Percentiles rank a stretch among this genome's conserved stretches.
These are phyloP conservation scores for Creolimax fragrantissima DNA, from an alignment of 78 protist species.

Conservation along the genomic window DNA sequence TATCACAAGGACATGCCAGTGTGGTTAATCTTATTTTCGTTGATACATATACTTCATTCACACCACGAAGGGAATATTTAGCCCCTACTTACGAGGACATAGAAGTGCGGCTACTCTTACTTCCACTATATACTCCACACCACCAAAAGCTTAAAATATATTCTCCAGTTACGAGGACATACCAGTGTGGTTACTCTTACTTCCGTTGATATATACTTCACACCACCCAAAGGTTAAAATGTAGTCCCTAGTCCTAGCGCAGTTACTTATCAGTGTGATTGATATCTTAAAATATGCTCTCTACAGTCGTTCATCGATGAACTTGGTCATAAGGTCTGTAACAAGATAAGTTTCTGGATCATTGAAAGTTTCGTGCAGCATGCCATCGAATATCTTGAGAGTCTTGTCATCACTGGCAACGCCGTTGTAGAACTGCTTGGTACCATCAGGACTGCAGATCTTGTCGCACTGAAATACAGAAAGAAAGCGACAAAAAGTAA, in stretches of 20 bases:
- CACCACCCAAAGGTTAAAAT: neutral
- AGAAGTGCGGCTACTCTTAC: too few species aligned
- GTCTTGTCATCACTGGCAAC: neutral
- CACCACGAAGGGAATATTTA: neutral
- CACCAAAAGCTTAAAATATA: neutral
- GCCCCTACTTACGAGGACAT: too few species aligned
- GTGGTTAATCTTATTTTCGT: neutral
- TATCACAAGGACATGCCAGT: neutral
- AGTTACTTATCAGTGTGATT: too few species aligned
- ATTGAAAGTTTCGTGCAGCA: neutral
- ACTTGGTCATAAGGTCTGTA: neutral
- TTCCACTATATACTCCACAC: neutral
- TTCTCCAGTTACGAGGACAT: neutral
- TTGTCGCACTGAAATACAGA: neutral
- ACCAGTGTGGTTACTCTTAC: neutral
- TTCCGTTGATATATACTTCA: neutral
- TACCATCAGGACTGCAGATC: neutral
- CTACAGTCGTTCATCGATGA: neutral
- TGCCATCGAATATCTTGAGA: neutral
- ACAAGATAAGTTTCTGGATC: neutral
- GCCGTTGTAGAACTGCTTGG: neutral
- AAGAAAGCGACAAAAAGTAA: neutral
- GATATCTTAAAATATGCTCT: too few species aligned
- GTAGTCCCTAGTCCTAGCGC: too few species aligned
- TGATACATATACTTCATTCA: neutral